Evolutionary conservation across 805 yeast genomes (phyloP), one percentile per base, ranked within the genome.

Genomic region (baker's yeast (Saccharomyces cerevisiae)): DNA sequence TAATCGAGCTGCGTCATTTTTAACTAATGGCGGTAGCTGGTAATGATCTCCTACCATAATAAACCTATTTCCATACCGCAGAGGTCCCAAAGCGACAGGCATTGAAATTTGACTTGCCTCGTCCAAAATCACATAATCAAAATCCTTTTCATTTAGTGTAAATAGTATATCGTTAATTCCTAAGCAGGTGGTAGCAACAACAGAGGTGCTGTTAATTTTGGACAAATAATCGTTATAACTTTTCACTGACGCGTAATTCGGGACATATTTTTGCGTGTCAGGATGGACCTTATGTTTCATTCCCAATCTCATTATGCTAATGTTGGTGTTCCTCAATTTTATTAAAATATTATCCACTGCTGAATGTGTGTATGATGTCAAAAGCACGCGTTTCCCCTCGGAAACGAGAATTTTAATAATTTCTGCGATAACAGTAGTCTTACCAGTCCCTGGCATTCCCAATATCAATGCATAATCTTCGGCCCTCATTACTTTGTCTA

Each of bases 391-490:
- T 64, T 87, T 87, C 1, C 81, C 82, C 49, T 77, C 76, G 1
- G 71, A 70, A 2, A 62, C 85, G 29, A 94, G 66, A 46, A 79
- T 73, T 54, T 79, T 76, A 47, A 91, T 84, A 17, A 94, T 63
- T 48, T 84, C 83, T 0, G 95, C 86, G 52, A 94, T 90, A 0
- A 91, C 87, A 0, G 98, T 89, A 1, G 97, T 89, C 64, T 89
- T 89, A 9, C 97, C 99, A 0, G 98, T 94, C 3, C 99, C 99
- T 0, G 99, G 99, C 99, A 94, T 94, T 0, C 99, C 99, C 56
- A 92, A 72, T 21, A 94, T 79, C 61, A 94, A 74, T 3, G 91
- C 76, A 65, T 88, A 94, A 65, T 91, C 96, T 52, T 82, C 67
- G 0, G 94, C 78, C 14, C 76, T 68, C 49, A 89, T 65, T 0